Evolutionary conservation across 495 filamentous ascomycete species (phyloP).

Genomic region (Copromyces sp.): DNA sequence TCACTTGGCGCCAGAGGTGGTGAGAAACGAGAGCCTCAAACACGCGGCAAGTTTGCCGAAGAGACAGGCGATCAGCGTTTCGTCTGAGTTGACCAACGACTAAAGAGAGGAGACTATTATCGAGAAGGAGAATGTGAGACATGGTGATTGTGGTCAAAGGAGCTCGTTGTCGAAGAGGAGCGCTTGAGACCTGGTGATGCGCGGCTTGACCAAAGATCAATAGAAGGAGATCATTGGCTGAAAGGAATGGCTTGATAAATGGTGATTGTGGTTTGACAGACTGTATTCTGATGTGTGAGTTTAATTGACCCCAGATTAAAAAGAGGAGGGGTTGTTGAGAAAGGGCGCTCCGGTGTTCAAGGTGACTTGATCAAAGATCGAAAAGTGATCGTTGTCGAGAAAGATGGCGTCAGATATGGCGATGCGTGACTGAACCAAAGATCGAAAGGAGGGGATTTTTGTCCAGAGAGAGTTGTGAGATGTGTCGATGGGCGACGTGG

Average conservation of each 20-base stretch:
- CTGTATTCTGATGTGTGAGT: too few species aligned
- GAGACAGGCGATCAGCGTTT: neutral
- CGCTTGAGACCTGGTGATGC: too few species aligned
- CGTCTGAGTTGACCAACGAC: neutral
- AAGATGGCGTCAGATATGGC: neutral
- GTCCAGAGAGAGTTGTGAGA: neutral
- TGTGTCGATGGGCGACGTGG: neutral
- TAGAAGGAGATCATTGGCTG: neutral
- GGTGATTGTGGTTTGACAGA: neutral
- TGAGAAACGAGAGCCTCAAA: neutral
- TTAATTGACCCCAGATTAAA: too few species aligned
- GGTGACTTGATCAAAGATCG: neutral
- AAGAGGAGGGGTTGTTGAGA: too few species aligned
- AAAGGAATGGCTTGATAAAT: neutral
- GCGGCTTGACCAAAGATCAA: too few species aligned
- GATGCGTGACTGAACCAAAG: neutral
- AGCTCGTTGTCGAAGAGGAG: too few species aligned
- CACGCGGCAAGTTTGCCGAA: neutral
- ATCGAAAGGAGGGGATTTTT: neutral
- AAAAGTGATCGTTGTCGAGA: neutral
- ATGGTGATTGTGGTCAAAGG: neutral
- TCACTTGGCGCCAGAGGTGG: neutral
- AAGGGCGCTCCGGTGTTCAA: too few species aligned
- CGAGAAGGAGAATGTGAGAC: neutral
- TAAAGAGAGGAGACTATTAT: neutral